These are phyloP conservation scores for Noccaea bulbosa DNA, from an alignment of 345 rosid genomes.

Conservation along the genomic window DNA sequence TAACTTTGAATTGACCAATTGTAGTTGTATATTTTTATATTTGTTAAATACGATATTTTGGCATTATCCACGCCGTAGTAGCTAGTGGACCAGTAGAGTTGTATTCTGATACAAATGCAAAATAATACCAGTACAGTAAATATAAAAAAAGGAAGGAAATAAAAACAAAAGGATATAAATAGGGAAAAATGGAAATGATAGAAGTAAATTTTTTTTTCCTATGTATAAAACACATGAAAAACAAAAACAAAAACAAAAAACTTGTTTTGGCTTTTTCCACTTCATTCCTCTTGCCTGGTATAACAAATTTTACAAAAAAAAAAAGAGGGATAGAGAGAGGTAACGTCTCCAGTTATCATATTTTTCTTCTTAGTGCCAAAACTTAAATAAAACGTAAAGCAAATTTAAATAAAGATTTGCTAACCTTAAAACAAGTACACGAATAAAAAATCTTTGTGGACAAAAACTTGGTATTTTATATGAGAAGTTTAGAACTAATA, in stretches of 20 bases:
- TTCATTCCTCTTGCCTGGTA: background rate
- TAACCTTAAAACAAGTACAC: too few species aligned
- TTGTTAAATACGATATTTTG: conserved; percentile 2
- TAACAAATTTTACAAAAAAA: too few species aligned
- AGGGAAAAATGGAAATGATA: too few species aligned
- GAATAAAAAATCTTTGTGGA: too few species aligned
- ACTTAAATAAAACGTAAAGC: too few species aligned
- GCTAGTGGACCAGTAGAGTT: conserved; percentile 23
- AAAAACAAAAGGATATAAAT: background rate
- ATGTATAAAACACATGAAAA: too few species aligned
- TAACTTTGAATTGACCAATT: background rate
- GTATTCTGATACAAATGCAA: background rate
- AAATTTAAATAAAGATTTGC: background rate
- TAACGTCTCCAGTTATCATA: background rate
- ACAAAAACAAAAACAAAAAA: too few species aligned
- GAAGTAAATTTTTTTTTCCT: background rate
- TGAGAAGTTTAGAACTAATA: too few species aligned
- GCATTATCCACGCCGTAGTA: conserved; percentile 8
- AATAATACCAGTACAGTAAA: background rate
- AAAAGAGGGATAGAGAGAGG: too few species aligned
- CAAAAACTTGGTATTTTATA: too few species aligned
- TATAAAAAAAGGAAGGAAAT: background rate
- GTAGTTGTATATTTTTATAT: background rate
- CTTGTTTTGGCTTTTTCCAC: background rate
- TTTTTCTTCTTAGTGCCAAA: too few species aligned